Evolutionary conservation across 2,329 filamentous ascomycete genomes (phyloP).

Genomic region (Incumbomyces lentus): DNA sequence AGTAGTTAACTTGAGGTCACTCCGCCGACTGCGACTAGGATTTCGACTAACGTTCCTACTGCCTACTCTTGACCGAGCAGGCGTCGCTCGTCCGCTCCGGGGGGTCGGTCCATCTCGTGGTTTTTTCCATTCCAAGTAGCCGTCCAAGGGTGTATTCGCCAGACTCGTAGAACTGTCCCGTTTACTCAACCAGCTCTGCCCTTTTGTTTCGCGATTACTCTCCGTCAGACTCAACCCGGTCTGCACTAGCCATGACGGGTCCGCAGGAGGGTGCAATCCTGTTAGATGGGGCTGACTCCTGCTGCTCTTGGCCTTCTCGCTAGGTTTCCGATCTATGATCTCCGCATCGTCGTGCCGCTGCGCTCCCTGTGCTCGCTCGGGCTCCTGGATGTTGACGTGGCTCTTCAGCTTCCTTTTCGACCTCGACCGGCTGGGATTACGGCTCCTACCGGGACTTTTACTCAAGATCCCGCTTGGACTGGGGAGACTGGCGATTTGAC

Average conservation of each 20-base stretch:
- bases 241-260: conserved; percentile 44
- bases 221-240: conserved; percentile 47
- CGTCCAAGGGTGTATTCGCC: conserved; percentile 12
- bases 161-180: conserved; percentile 47
- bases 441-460: conserved; percentile 7
- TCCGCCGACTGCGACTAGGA: not conserved
- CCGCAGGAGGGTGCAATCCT: conserved; percentile 3
- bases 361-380: conserved; percentile 6
- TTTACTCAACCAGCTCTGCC: conserved; percentile 51
- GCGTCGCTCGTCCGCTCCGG: conserved; percentile 18
- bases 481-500: conserved; percentile 21
- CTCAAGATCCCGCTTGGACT: conserved; percentile 19
- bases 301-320: not conserved
- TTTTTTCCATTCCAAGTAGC: conserved; percentile 25
- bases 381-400: conserved; percentile 8
- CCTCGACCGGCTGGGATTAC: conserved; percentile 15
- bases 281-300: not conserved
- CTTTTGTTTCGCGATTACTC: conserved; percentile 49
- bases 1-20: not conserved
- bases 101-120: conserved; percentile 5
- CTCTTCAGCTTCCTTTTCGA: conserved; percentile 13
- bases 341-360: conserved; percentile 7
- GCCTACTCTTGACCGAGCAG: conserved; percentile 20
- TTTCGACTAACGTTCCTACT: conserved; percentile 12
- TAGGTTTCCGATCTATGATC: not conserved